Percentiles rank a stretch among this genome's conserved stretches.
Conservation (phyloP, 2,329 filamentous ascomycete genomes). For the Botrytis medusae region DNA sequence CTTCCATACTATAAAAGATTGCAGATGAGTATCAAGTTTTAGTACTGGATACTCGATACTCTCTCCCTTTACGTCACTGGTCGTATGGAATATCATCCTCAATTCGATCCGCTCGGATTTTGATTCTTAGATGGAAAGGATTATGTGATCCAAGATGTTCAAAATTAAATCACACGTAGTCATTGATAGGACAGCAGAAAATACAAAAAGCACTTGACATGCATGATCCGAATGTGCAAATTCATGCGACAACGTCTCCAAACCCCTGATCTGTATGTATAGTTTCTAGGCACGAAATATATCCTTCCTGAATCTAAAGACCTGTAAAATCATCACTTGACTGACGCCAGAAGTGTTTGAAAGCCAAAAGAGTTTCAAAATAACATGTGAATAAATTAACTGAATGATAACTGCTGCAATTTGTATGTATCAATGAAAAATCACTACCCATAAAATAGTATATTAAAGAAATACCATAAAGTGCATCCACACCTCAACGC, state of each 20-base stretch:
- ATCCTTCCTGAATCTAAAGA: background rate
- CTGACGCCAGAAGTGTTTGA: background rate
- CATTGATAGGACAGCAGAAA: no score
- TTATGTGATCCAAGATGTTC: no score
- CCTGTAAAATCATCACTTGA: background rate
- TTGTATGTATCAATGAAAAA: background rate
- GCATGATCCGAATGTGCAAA: no score
- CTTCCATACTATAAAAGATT: background rate
- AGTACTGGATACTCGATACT: background rate
- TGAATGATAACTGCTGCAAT: background rate
- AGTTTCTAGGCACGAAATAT: no score
- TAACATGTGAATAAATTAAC: background rate
- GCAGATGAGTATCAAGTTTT: background rate
- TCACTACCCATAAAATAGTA: background rate
- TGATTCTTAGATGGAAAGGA: fast-evolving
- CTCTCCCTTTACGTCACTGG: no score
- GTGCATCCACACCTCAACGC: background rate
- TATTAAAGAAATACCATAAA: background rate
- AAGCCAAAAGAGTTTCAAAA: background rate
- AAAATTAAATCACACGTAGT: no score
- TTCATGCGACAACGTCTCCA: no score
- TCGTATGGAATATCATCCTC: no score
- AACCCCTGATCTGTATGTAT: no score
- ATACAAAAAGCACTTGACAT: no score
- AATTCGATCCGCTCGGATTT: no score